Base-by-base conservation (phyloP, 257 asterid species). In the Vinca minor region DNA sequence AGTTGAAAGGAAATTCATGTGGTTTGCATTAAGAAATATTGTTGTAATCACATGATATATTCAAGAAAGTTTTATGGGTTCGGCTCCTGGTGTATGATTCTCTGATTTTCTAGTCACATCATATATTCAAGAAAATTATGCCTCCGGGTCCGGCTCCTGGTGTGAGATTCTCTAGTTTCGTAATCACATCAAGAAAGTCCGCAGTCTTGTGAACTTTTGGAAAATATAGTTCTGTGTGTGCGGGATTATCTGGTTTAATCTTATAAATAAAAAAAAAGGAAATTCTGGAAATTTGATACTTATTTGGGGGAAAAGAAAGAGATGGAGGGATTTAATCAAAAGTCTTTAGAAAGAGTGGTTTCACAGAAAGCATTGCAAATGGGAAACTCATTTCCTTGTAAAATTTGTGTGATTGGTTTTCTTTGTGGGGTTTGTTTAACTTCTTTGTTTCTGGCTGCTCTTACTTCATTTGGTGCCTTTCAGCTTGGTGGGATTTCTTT, bases 381-480 rank as follows among this genome's bases (percentile, higher is more conserved):
- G 84, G 79, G 97, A 47, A 85, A 63, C 49, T 89, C 97, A 54
- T 87, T 79, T 73, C 85, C 95, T 36, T 93, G 96, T 61, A 91
- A 81, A 70, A 73, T 87, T 36, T 89, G 97, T 79, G 95, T 69
- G 46, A 71, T 93, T 69, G 97, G 96, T 3, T 89, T 93, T 49
- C 86, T 93, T 0, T 79, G 81, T 77, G 97, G 96, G 73, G 75
- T 93, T 81, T 89, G 98, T 69, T 63, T 93, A 15, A 71, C 97
- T 70, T 82, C 98, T 34, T 76, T 93, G 75, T 81, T 87, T 76
- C 76, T 89, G 48, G 86, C 95, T 77, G 77, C 82, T 55, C 78
- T 87, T 36, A 83, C 94, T 54, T 82, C 89, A 10, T 77, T 79
- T 66, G 90, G 83, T 60, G 78, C 83, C 47, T 70, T 83, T 65